A percentile compares a stretch with the other conserved stretches of the same genome.
These are phyloP conservation scores for Ophiostoma quercus DNA, from an alignment of 2,329 filamentous ascomycete genomes.

Conservation along the genomic window DNA sequence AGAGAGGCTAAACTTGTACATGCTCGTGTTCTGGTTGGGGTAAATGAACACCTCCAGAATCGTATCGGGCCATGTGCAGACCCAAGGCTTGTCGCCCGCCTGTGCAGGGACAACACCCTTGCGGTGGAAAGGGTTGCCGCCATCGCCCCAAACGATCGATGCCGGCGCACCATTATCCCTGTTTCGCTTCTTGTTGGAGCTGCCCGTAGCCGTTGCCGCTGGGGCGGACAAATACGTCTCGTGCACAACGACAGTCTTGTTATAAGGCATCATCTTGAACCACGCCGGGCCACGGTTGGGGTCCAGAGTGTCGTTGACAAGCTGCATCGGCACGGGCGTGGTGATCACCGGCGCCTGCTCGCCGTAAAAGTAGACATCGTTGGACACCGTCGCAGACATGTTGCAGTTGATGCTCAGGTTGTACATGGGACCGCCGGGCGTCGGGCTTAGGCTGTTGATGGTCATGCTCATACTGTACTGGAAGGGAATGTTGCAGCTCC, in stretches of 20 bases:
- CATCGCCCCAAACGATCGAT: not conserved
- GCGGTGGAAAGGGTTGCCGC: conserved; percentile 33
- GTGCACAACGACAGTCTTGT: conserved; percentile 53
- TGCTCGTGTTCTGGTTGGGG: conserved; percentile 47
- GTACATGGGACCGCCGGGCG: conserved; percentile 36
- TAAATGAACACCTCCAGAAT: conserved; percentile 55
- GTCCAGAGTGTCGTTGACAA: conserved; percentile 51
- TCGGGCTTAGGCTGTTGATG: conserved; percentile 34
- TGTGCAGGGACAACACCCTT: conserved; percentile 36
- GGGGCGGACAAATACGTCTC: conserved; percentile 37
- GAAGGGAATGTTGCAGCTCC: conserved; percentile 56
- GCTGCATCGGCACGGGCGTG: conserved; percentile 37
- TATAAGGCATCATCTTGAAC: conserved; percentile 45
- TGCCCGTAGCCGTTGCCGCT: conserved; percentile 10
- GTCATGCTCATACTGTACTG: conserved; percentile 39
- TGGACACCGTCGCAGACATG: conserved; percentile 34
- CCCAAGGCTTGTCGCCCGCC: conserved; percentile 51
- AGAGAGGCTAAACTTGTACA: conserved; percentile 25
- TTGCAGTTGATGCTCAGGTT: conserved; percentile 39
- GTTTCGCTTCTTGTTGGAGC: conserved; percentile 30
- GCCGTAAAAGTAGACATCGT: conserved; percentile 46
- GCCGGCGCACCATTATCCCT: not conserved
- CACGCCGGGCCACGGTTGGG: conserved; percentile 49
- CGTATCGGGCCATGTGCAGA: conserved; percentile 55
- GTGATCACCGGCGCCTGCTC: conserved; percentile 47